phyloP scores from a whole-genome alignment of 495 filamentous ascomycete species.

The Penicillium arizonense region DNA sequence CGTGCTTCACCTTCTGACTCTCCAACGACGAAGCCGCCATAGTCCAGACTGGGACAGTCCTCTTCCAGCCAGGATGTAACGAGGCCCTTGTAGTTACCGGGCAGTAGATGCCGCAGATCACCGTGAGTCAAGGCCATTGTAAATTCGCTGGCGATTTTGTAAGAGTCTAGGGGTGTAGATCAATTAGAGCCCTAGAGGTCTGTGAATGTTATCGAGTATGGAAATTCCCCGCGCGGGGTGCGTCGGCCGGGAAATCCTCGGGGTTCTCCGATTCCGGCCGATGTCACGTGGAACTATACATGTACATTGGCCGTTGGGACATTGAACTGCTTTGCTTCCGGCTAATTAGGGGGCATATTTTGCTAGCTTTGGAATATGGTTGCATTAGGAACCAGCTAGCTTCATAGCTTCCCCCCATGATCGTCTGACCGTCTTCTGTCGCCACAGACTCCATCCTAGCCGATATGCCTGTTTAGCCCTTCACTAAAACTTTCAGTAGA shows the following conservation, averaged over 20 bases:
- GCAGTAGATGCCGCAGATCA: conserved; percentile 76
- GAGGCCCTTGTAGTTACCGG: conserved; percentile 75
- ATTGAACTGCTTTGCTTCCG: too few species aligned
- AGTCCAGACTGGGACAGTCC: conserved; percentile 94
- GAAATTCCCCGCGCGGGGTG: conserved; percentile 21
- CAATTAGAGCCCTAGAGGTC: conserved; percentile 1
- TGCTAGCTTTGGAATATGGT: too few species aligned
- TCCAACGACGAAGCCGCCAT: conserved; percentile 95
- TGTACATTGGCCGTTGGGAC: too few species aligned
- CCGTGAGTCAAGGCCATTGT: conserved; percentile 66
- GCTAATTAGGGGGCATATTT: too few species aligned
- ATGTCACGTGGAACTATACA: not conserved
- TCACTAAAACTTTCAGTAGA: too few species aligned
- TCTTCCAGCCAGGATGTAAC: conserved; percentile 87
- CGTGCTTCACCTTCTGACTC: conserved; percentile 73
- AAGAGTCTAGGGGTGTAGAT: conserved; percentile 1
- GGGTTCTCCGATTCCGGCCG: not conserved
- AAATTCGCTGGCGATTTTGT: not conserved
- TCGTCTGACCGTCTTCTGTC: too few species aligned
- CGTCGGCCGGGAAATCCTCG: not conserved
- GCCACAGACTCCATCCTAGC: too few species aligned
- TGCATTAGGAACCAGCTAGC: too few species aligned
- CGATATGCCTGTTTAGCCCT: too few species aligned
- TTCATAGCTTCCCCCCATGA: too few species aligned
- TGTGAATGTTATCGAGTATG: not conserved